Evolutionary conservation across 2,329 filamentous ascomycete species (phyloP).

Genomic region (Hymenoscyphus infarciens): DNA sequence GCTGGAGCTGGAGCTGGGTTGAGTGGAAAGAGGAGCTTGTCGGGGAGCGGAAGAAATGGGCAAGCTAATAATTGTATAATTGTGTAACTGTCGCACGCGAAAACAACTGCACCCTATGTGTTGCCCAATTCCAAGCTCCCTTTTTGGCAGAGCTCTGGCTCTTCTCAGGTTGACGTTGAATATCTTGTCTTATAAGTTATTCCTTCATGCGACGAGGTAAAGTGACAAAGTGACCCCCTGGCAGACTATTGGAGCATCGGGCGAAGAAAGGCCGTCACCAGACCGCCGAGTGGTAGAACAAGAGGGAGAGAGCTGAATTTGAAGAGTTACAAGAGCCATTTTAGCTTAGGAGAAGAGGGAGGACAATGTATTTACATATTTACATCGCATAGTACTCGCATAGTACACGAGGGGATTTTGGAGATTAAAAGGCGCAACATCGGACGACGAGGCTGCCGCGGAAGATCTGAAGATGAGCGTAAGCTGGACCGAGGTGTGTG

Average conservation of each 20-base stretch:
- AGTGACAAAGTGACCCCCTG: background rate
- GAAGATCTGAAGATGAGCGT: background rate
- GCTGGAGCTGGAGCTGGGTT: background rate
- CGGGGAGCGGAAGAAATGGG: background rate
- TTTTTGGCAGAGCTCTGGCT: background rate
- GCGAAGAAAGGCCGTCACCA: background rate
- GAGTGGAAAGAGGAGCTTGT: background rate
- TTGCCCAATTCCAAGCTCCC: background rate
- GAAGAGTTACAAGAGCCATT: background rate
- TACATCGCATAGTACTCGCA: background rate
- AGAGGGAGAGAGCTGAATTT: background rate
- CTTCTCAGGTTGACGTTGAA: background rate
- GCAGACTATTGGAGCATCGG: background rate
- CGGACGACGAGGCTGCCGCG: background rate
- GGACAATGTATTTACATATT: background rate
- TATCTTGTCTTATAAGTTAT: background rate
- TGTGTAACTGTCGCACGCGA: background rate
- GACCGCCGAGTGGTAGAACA: background rate
- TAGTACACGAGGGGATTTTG: background rate
- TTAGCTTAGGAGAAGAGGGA: background rate
- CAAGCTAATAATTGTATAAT: too few species aligned
- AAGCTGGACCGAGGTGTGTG: background rate
- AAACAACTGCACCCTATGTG: background rate
- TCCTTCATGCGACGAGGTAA: background rate
- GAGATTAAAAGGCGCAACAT: constrained; percentile 2